Conservation (phyloP, 2,329 filamentous ascomycete species). For the Nothophaeocryptopus gaeumannii region DNA sequence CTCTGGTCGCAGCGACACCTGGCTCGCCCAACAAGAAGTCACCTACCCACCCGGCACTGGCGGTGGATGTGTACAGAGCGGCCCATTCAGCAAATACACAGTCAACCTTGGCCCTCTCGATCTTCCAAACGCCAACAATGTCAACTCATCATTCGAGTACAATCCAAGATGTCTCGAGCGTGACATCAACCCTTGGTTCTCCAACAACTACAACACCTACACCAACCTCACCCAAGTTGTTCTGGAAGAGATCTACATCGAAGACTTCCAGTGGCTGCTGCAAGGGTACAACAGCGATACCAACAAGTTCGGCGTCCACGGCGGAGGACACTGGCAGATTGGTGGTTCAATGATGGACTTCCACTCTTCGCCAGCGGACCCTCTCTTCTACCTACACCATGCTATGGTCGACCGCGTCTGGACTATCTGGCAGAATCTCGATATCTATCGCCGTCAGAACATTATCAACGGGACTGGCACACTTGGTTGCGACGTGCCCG, state of each 20-base stretch:
- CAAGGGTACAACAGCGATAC: slow-evolving; percentile 31
- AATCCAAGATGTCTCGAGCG: slow-evolving; percentile 25
- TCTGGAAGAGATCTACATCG: slow-evolving; percentile 22
- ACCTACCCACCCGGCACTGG: slow-evolving; percentile 51
- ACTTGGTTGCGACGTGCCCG: slow-evolving; percentile 42
- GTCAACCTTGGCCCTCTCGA: slow-evolving; percentile 34
- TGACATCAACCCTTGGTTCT: slow-evolving; percentile 25
- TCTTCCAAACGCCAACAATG: slow-evolving; percentile 30
- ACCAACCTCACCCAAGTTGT: slow-evolving; percentile 20
- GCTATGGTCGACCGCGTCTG: slow-evolving; percentile 43
- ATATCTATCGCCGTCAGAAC: slow-evolving; percentile 39
- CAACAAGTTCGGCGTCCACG: slow-evolving; percentile 40
- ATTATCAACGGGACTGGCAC: slow-evolving; percentile 46
- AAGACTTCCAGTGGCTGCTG: slow-evolving; percentile 29
- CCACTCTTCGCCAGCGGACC: slow-evolving; percentile 46
- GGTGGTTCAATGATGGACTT: slow-evolving; percentile 49
- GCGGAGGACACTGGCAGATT: slow-evolving; percentile 48
- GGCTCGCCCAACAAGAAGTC: slow-evolving; percentile 30
- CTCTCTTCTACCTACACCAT: slow-evolving; percentile 52
- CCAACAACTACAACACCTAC: slow-evolving; percentile 23
- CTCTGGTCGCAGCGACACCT: slow-evolving; percentile 27
- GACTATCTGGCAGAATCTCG: slow-evolving; percentile 52
- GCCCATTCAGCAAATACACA: slow-evolving; percentile 50
- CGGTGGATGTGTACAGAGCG: slow-evolving; percentile 54
- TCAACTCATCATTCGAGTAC: slow-evolving; percentile 25